These are phyloP conservation scores for Fusarium virguliforme DNA, from an alignment of 2,329 filamentous ascomycete species.

Conservation along the genomic window DNA sequence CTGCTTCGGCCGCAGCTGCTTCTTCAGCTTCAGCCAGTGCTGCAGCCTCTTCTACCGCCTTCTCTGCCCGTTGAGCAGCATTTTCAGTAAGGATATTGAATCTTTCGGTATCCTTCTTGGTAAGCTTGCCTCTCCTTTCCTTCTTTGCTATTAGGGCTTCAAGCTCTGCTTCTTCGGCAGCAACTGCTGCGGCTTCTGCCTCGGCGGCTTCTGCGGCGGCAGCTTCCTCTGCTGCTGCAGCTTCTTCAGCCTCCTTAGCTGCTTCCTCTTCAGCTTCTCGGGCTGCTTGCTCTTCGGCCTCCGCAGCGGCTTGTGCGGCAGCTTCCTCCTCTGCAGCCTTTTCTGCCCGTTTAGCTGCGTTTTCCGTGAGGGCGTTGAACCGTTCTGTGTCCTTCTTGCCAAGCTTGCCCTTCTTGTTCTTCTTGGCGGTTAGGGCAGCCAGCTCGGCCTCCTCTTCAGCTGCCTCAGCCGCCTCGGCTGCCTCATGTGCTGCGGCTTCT, in stretches of 20 bases:
- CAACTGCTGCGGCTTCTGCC: conserved; percentile 39
- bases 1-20: conserved; percentile 20
- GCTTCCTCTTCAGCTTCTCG: conserved; percentile 36
- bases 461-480: conserved; percentile 20
- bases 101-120: conserved; percentile 53
- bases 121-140: conserved; percentile 52
- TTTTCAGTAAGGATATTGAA: conserved; percentile 47
- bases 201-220: conserved; percentile 40
- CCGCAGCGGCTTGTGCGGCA: conserved; percentile 38
- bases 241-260: conserved; percentile 27
- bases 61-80: conserved; percentile 39
- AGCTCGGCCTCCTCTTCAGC: conserved; percentile 57
- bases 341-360: conserved; percentile 51
- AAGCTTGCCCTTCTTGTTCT: conserved; percentile 61
- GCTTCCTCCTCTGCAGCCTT: conserved; percentile 43
- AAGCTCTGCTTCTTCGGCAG: conserved; percentile 49
- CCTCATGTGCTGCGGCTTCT: conserved; percentile 23
- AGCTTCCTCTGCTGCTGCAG: conserved; percentile 25
- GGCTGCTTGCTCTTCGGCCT: conserved; percentile 34
- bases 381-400: conserved; percentile 64
- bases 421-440: conserved; percentile 62
- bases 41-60: conserved; percentile 32
- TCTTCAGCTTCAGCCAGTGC: conserved; percentile 27
- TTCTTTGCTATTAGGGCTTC: conserved; percentile 56
- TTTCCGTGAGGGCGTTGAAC: conserved; percentile 56